These are phyloP conservation scores for Metarhizium anisopliae DNA, from an alignment of 2,329 filamentous ascomycete genomes.

Conservation along the genomic window DNA sequence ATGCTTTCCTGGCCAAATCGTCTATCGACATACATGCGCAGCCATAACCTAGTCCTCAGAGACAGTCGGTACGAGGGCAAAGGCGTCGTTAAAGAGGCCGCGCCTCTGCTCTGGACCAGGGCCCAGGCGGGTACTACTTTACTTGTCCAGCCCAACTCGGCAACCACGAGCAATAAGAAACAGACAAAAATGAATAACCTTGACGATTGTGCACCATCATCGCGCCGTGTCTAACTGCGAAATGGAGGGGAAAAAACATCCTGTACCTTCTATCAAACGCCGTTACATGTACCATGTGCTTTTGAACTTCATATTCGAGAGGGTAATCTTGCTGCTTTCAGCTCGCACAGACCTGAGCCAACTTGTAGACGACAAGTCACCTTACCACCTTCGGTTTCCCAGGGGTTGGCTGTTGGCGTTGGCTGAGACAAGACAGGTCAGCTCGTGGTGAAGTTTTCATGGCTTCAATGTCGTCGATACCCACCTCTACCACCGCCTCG, in stretches of 20 bases:
- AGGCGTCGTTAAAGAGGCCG: neutral
- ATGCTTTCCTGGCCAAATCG: neutral
- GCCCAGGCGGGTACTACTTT: neutral
- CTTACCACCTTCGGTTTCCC: conserved; percentile 43
- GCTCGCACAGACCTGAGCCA: neutral
- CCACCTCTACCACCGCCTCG: conserved; percentile 41
- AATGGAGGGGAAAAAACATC: conserved; percentile 9
- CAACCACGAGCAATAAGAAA: neutral
- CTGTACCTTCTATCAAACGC: conserved; percentile 23
- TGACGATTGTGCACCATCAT: conserved; percentile 4
- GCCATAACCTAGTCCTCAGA: neutral
- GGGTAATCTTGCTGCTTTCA: neutral
- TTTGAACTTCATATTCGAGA: neutral
- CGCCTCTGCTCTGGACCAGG: neutral
- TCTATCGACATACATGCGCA: conserved; percentile 2
- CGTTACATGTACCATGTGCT: conserved; percentile 14
- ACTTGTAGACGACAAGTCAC: conserved; percentile 1
- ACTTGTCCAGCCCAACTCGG: neutral
- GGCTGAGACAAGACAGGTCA: conserved; percentile 27
- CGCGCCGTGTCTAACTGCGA: conserved; percentile 12
- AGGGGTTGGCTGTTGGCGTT: conserved; percentile 43
- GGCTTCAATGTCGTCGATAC: conserved; percentile 25
- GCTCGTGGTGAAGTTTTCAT: conserved; percentile 21
- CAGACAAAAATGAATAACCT: conserved; percentile 8
- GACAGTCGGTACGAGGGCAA: neutral